Conservation (phyloP, 106 monocot species). For the Dendrobium nobile region DNA sequence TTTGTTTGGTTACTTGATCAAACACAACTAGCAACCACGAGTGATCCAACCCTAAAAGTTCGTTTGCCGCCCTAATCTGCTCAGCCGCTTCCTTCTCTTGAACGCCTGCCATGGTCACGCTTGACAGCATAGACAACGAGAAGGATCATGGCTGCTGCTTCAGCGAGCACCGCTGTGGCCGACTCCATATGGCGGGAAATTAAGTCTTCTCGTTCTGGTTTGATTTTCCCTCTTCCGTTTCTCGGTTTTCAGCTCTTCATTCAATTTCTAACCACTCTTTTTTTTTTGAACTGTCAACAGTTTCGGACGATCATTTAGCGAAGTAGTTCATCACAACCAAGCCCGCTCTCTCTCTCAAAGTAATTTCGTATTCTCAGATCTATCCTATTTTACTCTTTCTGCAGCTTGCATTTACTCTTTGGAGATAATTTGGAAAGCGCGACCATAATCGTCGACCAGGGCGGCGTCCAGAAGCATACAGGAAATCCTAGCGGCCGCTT, state of each 20-base stretch:
- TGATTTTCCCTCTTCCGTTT: slow-evolving; percentile 3
- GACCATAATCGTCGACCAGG: slow-evolving; percentile 52
- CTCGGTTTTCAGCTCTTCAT: not conserved
- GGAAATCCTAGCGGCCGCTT: slow-evolving; percentile 55
- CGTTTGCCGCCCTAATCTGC: not conserved
- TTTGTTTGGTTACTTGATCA: no score
- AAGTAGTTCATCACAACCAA: slow-evolving; percentile 20
- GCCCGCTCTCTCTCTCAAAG: not conserved
- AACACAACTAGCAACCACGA: no score
- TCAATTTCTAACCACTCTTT: not conserved
- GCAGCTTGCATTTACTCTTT: slow-evolving; percentile 60
- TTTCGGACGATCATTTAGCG: slow-evolving; percentile 50
- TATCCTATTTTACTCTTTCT: not conserved
- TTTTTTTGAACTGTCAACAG: slow-evolving; percentile 8
- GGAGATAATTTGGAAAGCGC: slow-evolving; percentile 74
- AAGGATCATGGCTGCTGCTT: slow-evolving; percentile 5
- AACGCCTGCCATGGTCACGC: not conserved
- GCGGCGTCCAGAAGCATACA: slow-evolving; percentile 41
- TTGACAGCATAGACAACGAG: not conserved
- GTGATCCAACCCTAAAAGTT: no score
- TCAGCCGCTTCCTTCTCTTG: not conserved
- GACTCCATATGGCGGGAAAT: slow-evolving; percentile 39
- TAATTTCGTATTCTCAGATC: not conserved
- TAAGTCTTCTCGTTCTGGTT: slow-evolving; percentile 35
- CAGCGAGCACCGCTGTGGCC: slow-evolving; percentile 28